These are phyloP conservation scores for Barnettozyma populi DNA, from an alignment of 805 yeast genomes.

Conservation along the genomic window DNA sequence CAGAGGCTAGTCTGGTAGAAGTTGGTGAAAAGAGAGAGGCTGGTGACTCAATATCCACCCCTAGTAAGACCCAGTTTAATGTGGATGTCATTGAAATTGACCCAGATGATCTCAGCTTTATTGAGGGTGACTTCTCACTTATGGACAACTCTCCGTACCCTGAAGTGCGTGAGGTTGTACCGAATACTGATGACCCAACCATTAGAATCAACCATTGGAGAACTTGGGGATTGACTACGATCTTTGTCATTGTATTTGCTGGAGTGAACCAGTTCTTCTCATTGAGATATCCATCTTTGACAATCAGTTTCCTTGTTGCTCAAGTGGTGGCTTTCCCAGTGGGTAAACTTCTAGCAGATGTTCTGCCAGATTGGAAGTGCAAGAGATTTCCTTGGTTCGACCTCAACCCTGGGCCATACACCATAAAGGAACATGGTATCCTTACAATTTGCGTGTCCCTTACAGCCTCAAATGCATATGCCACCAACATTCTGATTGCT, in stretches of 20 bases:
- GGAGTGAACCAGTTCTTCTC: slow-evolving; percentile 52
- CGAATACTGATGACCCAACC: slow-evolving; percentile 44
- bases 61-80: background rate
- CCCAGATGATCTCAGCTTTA: background rate
- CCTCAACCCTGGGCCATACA: slow-evolving; percentile 49
- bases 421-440: slow-evolving; percentile 57
- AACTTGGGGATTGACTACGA: slow-evolving; percentile 45
- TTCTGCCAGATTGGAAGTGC: slow-evolving; percentile 28
- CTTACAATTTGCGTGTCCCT: slow-evolving; percentile 49
- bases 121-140: background rate
- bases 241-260: slow-evolving; percentile 48
- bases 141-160: slow-evolving; percentile 49
- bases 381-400: slow-evolving; percentile 25
- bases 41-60: background rate
- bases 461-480: slow-evolving; percentile 45
- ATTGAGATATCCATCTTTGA: slow-evolving; percentile 43
- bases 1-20: background rate
- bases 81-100: background rate
- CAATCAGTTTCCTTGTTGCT: slow-evolving; percentile 44
- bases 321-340: slow-evolving; percentile 50
- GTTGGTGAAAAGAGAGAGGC: background rate
- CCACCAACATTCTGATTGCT: slow-evolving; percentile 51
- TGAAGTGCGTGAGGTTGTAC: slow-evolving; percentile 56
- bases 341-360: slow-evolving; percentile 38
- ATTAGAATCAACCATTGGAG: slow-evolving; percentile 47